Percentiles rank a stretch among this genome's conserved stretches.
phyloP scores from a whole-genome alignment of 2,329 filamentous ascomycete genomes.

The Trichoderma harzianum region DNA sequence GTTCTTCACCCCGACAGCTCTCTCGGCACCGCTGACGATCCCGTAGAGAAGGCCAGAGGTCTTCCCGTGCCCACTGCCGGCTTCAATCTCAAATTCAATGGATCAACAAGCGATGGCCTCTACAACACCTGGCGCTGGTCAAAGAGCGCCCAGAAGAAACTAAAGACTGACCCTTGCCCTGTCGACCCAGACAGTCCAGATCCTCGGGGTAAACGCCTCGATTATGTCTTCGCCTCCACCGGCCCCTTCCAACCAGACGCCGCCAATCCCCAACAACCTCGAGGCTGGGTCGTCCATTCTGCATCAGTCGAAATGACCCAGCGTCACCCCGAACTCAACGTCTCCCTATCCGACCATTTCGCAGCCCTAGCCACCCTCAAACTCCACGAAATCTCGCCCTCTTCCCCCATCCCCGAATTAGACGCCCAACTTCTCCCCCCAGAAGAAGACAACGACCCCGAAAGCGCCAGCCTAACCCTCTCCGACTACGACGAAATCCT shows the following conservation, averaged over 20 bases:
- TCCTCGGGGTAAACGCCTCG: slow-evolving; percentile 76
- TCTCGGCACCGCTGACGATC: slow-evolving; percentile 67
- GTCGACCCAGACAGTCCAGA: slow-evolving; percentile 67
- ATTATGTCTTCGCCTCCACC: slow-evolving; percentile 85
- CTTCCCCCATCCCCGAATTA: slow-evolving; percentile 22
- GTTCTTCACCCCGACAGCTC: slow-evolving; percentile 80
- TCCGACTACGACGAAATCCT: slow-evolving; percentile 64
- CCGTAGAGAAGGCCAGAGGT: slow-evolving; percentile 62
- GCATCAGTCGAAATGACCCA: slow-evolving; percentile 75
- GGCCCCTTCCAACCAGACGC: slow-evolving; percentile 31
- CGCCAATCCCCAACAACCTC: slow-evolving; percentile 19
- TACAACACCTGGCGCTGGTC: slow-evolving; percentile 95
- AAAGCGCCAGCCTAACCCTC: slow-evolving; percentile 23
- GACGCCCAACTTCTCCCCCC: slow-evolving; percentile 34
- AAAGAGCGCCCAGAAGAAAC: slow-evolving; percentile 62
- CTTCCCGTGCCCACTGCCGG: slow-evolving; percentile 69
- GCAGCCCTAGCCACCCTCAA: slow-evolving; percentile 77
- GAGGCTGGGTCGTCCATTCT: slow-evolving; percentile 65
- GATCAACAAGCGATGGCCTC: slow-evolving; percentile 79
- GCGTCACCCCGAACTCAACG: slow-evolving; percentile 75
- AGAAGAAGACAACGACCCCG: slow-evolving; percentile 20
- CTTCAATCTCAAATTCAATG: slow-evolving; percentile 76
- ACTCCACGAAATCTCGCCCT: slow-evolving; percentile 38
- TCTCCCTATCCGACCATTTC: slow-evolving; percentile 93
- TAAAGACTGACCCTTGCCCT: slow-evolving; percentile 55